Evolutionary conservation across 257 asterid species (phyloP).

Genomic region (Anisodus tanguticus): DNA sequence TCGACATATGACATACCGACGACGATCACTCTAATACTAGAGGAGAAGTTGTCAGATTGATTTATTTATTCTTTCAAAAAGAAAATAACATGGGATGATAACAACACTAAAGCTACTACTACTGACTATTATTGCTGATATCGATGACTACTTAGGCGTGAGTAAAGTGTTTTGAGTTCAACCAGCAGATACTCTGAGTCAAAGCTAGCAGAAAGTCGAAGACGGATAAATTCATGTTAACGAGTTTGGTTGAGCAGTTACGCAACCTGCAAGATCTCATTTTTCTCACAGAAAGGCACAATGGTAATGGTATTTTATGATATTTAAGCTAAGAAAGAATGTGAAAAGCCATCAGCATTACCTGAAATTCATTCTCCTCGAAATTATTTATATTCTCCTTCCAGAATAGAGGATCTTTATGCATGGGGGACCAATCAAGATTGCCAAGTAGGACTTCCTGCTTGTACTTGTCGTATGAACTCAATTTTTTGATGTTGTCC

Average conservation of each 20-base stretch:
- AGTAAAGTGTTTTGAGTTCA: background rate
- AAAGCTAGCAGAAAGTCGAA: background rate
- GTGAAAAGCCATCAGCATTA: conserved; percentile 25
- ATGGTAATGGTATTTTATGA: background rate
- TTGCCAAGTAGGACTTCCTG: conserved; percentile 91
- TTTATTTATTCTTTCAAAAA: too few relatives aligned
- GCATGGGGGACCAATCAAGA: conserved; percentile 96
- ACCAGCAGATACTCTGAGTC: background rate
- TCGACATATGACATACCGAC: too few relatives aligned
- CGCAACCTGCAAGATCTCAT: background rate
- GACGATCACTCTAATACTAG: too few relatives aligned
- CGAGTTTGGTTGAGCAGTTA: background rate
- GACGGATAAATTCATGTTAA: background rate
- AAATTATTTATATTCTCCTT: conserved; percentile 66
- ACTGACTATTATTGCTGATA: background rate
- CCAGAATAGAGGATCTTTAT: conserved; percentile 88
- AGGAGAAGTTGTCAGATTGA: too few relatives aligned
- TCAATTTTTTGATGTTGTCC: conserved; percentile 70
- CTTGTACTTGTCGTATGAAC: conserved; percentile 84
- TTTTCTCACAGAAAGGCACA: background rate
- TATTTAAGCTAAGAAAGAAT: background rate
- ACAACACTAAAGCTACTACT: background rate
- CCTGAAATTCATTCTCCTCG: conserved; percentile 93
- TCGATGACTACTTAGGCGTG: background rate
- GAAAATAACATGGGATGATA: too few relatives aligned